Evolutionary conservation across 495 filamentous ascomycete genomes (phyloP), one percentile per base, ranked within the genome.

Genomic region (Bombardia bombarda): DNA sequence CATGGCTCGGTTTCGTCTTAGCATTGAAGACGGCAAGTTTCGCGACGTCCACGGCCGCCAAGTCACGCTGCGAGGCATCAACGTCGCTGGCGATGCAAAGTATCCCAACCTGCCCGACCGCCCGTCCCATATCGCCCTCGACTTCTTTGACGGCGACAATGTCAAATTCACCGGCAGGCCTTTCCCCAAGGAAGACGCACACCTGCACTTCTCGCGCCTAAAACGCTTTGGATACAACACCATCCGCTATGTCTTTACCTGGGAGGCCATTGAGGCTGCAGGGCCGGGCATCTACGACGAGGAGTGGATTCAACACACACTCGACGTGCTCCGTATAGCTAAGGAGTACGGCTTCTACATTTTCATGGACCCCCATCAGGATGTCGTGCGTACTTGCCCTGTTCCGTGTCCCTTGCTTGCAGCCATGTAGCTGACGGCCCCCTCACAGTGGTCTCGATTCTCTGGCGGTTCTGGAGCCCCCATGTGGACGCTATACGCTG

Each of bases 361-460:
- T 30, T 96, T 96, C 57, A 92, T 98, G 85, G 92, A 98, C 50
- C 90, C 90, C 17, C 90, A 96, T 63, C 90, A 96, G 68, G 90
- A 96, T 73, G 90, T 95, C 55, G 83, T 86, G 75, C 41, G 82
- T 74, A 10, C 23, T 25, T 13, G 1, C n/a, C 2, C n/a, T 17
- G 19, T 13, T n/a, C 13, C 28, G 9, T 8, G 37, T 13, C 23
- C 13, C 18, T 18, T 14, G n/a, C n/a, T n/a, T 17, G 22, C 9
- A n/a, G 5, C 17, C 40, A 28, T 24, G 20, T 20, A 18, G 31
- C 32, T 16, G 23, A 9, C 13, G n/a, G 5, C 8, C 22, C 5
- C 20, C 8, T 17, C 28, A 16, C 39, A 87, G 83, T 98, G 92
- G 92, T 97, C 92, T 31, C 70, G 92, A 38, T 88, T 94, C 40